phyloP scores from a whole-genome alignment of 768 basidiomycete species.

The Tulasnella sp. region DNA sequence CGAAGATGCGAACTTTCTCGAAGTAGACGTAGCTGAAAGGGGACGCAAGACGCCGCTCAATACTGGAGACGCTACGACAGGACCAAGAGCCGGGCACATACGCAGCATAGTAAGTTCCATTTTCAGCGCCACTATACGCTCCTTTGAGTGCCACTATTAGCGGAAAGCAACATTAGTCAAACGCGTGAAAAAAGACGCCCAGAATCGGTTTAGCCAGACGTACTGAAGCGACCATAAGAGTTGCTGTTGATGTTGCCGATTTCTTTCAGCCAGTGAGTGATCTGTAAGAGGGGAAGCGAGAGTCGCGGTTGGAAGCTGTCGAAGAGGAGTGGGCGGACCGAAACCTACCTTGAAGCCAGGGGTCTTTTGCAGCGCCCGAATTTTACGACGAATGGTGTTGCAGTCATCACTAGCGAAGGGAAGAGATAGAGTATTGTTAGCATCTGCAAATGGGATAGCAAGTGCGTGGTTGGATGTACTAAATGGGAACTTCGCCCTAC shows the following conservation, averaged over 20 bases:
- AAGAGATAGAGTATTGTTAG: neutral
- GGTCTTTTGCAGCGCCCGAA: slow-evolving; percentile 41
- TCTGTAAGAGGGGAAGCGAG: slow-evolving; percentile 31
- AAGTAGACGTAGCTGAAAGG: slow-evolving; percentile 45
- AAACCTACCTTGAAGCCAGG: slow-evolving; percentile 43
- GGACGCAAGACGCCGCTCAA: neutral
- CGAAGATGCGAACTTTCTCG: slow-evolving; percentile 46
- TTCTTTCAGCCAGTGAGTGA: slow-evolving; percentile 46
- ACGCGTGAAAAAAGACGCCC: neutral
- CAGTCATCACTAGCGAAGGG: slow-evolving; percentile 41
- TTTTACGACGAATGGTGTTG: slow-evolving; percentile 48
- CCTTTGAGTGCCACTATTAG: slow-evolving; percentile 43
- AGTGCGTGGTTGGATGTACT: slow-evolving; percentile 30
- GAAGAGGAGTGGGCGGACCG: neutral
- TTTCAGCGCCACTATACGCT: slow-evolving; percentile 42
- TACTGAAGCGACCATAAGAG: slow-evolving; percentile 47
- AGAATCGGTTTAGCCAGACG: slow-evolving; percentile 28
- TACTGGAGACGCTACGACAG: neutral
- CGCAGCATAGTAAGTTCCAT: slow-evolving; percentile 48
- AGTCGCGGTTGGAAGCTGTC: neutral
- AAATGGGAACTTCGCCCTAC: slow-evolving; percentile 36
- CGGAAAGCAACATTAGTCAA: neutral
- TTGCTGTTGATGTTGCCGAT: slow-evolving; percentile 48
- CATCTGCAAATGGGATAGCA: neutral
- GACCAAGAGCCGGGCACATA: slow-evolving; percentile 32